phyloP scores from a whole-genome alignment of 441 rosid species.

The Erodium chrysanthum region DNA sequence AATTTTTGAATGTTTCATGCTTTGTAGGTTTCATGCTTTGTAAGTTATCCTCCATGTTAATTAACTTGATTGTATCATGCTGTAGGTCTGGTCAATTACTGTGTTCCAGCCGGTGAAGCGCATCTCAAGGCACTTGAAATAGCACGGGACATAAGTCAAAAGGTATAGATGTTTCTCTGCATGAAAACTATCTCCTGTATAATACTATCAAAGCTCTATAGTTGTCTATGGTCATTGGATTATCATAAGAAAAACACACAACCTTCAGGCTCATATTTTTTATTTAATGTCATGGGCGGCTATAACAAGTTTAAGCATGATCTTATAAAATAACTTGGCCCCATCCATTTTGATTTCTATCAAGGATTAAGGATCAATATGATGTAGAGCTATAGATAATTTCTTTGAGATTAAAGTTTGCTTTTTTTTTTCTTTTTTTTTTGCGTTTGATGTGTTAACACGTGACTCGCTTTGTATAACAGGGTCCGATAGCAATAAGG shows the following conservation, averaged over 20 bases:
- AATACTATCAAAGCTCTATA: neutral
- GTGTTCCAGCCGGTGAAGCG: slow-evolving; percentile 54
- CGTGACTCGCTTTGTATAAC: slow-evolving; percentile 17
- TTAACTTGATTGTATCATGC: neutral
- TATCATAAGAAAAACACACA: neutral
- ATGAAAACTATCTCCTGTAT: neutral
- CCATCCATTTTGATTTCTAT: too few species aligned
- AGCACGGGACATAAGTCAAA: slow-evolving; percentile 67
- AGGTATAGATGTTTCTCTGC: slow-evolving; percentile 30
- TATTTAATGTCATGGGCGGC: too few species aligned
- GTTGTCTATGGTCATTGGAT: neutral
- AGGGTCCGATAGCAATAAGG: slow-evolving; percentile 76
- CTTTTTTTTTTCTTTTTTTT: too few species aligned
- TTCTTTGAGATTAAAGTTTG: neutral
- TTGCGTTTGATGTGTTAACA: too few species aligned
- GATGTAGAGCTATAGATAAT: too few species aligned
- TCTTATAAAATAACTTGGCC: too few species aligned
- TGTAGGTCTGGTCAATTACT: slow-evolving; percentile 64
- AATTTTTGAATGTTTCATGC: neutral
- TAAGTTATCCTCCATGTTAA: slow-evolving; percentile 1
- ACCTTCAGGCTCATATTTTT: neutral
- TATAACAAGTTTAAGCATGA: too few species aligned
- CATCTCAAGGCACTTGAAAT: slow-evolving; percentile 62
- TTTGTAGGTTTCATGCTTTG: neutral
- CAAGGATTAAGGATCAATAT: too few species aligned